phyloP scores from a whole-genome alignment of 805 yeast species.

The Ogataea corticis region DNA sequence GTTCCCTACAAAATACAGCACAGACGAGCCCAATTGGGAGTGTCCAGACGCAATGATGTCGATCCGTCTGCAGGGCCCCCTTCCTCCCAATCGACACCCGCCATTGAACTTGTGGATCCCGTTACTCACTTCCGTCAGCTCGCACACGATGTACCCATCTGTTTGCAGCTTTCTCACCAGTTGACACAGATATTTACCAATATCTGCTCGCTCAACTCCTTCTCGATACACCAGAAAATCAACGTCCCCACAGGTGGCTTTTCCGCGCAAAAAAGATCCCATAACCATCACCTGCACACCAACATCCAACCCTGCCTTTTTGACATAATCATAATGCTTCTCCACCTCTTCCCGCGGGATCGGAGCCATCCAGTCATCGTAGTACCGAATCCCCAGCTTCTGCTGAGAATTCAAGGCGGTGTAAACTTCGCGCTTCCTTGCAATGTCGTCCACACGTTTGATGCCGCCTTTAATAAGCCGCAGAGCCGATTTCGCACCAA shows the following conservation, averaged over 20 bases:
- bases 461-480: conserved; percentile 40
- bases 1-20: conserved; percentile 57
- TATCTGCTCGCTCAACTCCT: conserved; percentile 26
- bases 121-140: conserved; percentile 18
- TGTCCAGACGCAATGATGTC: conserved; percentile 52
- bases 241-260: conserved; percentile 49
- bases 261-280: conserved; percentile 56
- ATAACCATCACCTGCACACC: conserved; percentile 38
- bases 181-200: conserved; percentile 17
- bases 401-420: conserved; percentile 26
- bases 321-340: conserved; percentile 39
- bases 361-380: conserved; percentile 45
- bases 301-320: conserved; percentile 34
- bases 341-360: conserved; percentile 49
- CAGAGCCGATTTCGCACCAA: conserved; percentile 45
- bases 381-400: conserved; percentile 45
- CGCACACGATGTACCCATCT: conserved; percentile 25
- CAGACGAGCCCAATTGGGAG: conserved; percentile 45
- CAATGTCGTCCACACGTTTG: conserved; percentile 39
- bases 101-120: conserved; percentile 35
- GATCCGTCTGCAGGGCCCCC: conserved; percentile 47
- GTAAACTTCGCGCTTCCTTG: conserved; percentile 19
- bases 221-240: conserved; percentile 48
- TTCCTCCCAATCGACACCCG: conserved; percentile 34
- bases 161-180: conserved; percentile 15